Evolutionary conservation across 208 protist genomes (phyloP).

Genomic region (Trypanosoma brucei): DNA sequence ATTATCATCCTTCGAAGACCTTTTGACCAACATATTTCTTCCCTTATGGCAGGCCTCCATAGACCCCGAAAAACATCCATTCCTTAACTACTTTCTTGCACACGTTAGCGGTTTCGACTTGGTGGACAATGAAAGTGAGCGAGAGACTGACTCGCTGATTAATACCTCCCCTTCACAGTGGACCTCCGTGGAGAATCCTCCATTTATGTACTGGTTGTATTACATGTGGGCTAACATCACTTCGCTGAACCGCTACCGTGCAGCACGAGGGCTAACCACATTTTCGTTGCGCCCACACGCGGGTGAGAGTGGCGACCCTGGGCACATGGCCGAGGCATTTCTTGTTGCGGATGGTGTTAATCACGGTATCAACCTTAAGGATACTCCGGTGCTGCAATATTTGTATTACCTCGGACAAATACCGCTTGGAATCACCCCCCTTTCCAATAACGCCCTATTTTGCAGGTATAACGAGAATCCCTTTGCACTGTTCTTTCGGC

Average conservation of each 20-base stretch:
- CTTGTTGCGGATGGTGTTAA: constrained; percentile 87
- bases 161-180: constrained; percentile 36
- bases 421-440: constrained; percentile 95
- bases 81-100: constrained; percentile 91
- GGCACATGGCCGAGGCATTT: constrained; percentile 86
- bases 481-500: constrained; percentile 90
- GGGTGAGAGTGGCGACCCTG: constrained; percentile 92
- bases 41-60: constrained; percentile 97
- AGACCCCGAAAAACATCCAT: constrained; percentile 87
- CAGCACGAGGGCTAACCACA: constrained; percentile 76
- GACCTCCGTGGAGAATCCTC: constrained; percentile 54
- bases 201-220: constrained; percentile 93
- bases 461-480: constrained; percentile 94
- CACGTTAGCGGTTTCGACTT: constrained; percentile 96
- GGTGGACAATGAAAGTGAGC: constrained; percentile 95
- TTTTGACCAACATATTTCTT: constrained; percentile 95
- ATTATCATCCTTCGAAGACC: constrained; percentile 89
- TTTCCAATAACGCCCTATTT: constrained; percentile 98
- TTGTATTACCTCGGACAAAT: constrained; percentile 98
- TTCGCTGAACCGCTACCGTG: constrained; percentile 93
- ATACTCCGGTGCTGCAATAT: constrained; percentile 94
- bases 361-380: constrained; percentile 95
- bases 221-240: constrained; percentile 98
- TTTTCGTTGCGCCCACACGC: constrained; percentile 96
- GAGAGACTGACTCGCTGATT: constrained; percentile 46